Base-by-base conservation (phyloP, 176 grass and related monocot genomes). In the Eleusine coracana region DNA sequence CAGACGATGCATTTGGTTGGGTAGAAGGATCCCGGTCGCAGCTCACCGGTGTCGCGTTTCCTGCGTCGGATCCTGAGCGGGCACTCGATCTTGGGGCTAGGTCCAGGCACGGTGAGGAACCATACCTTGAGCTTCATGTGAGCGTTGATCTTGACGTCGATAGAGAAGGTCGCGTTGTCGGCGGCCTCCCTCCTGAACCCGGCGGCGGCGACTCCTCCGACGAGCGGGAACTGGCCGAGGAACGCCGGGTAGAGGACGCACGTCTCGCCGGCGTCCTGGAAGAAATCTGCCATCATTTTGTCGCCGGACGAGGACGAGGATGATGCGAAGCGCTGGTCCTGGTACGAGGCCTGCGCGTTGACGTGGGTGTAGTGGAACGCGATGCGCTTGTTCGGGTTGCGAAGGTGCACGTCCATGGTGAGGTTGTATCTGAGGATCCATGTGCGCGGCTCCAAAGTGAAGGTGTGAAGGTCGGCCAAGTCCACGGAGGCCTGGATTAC, bases 391-490 rank as follows among this genome's bases (percentile, higher is more conserved):
- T 85, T 85, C 6, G 65, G 77, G 77, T 85, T 85, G 36, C 34
- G 52, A 6, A 89, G 6, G 45, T 50, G 28, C 1, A 89, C 4
- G 0, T 1, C 82, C 0, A 85, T 0, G 0, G 82, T 71, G 55
- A 89, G 82, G 87, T 89, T 85, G 87, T 89, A 85, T 77, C 4
- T 45, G 54, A 89, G 77, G 71, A 76, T 54, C 77, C 82, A 89
- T 0, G 65, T 76, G 6, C 10, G 28, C 71, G 82, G 65, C 0
- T 83, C 70, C 54, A 89, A 71, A 0, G 1, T 37, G 83, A 85
- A 89, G 44, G 17, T 15, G 55, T 20, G 0, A 14, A 89, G 87
- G n/a, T 85, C 82, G 71, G 71, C 82, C 49, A 55, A 18, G 23
- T 31, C 70, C 13, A 71, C 82, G 44, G 77, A 45, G 55, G 77